Evolutionary conservation across 495 filamentous ascomycete genomes (phyloP).

Genomic region (Lepidopterella palustris): DNA sequence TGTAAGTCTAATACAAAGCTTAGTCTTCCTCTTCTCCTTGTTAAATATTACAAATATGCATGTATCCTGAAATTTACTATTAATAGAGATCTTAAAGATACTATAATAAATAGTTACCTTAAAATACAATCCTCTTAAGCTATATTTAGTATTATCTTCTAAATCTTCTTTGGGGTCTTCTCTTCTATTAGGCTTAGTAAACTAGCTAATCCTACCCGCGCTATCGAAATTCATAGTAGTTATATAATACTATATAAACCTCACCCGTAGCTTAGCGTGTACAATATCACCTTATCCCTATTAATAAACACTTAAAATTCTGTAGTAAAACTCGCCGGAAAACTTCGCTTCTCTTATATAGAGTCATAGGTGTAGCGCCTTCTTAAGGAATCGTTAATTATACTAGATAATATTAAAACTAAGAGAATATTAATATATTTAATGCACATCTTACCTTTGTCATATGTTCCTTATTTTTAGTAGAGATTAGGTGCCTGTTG

Average conservation of each 20-base stretch:
- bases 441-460: constrained; percentile 1
- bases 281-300: constrained; percentile 5
- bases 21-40: no score
- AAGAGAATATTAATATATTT: constrained; percentile 2
- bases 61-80: no score
- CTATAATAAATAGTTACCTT: background rate
- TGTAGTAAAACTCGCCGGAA: constrained; percentile 4
- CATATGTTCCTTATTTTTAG: background rate
- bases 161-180: background rate
- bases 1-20: no score
- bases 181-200: constrained; percentile 10
- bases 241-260: constrained; percentile 9
- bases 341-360: constrained; percentile 6
- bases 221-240: constrained; percentile 9
- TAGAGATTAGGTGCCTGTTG: background rate
- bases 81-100: constrained; percentile 2
- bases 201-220: constrained; percentile 6
- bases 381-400: constrained; percentile 7
- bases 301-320: constrained; percentile 10
- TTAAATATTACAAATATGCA: no score
- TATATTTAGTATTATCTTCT: constrained; percentile 7
- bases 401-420: constrained; percentile 4
- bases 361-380: constrained; percentile 6
- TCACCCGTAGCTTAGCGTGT: constrained; percentile 4
- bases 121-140: constrained; percentile 4